Conservation (phyloP, 2,329 filamentous ascomycete species). For the Trichoderma pleuroti region DNA sequence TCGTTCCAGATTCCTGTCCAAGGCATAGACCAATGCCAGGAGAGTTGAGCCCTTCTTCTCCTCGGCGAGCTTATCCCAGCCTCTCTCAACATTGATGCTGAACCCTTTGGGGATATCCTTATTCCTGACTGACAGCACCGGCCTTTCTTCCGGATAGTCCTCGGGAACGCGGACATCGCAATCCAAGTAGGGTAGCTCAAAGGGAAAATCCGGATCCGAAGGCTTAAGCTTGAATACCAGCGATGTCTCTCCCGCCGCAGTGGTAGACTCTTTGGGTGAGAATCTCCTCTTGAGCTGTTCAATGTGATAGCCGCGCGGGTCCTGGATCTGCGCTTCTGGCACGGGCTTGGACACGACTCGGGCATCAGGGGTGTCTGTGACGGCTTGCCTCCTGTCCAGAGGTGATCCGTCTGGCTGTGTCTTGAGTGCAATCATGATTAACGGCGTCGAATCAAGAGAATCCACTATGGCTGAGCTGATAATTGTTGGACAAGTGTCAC, state of each 20-base stretch:
- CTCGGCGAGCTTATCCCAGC: conserved; percentile 63
- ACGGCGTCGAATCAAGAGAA: neutral
- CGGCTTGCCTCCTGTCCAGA: conserved; percentile 43
- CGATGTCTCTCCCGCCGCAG: conserved; percentile 49
- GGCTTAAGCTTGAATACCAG: conserved; percentile 64
- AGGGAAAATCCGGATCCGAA: conserved; percentile 81
- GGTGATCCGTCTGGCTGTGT: conserved; percentile 29
- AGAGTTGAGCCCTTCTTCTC: conserved; percentile 56
- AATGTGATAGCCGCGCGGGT: conserved; percentile 72
- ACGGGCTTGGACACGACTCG: conserved; percentile 63
- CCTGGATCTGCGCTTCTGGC: conserved; percentile 58
- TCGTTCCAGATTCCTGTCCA: conserved; percentile 69
- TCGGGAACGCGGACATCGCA: conserved; percentile 65
- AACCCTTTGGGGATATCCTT: conserved; percentile 67
- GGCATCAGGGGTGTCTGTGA: conserved; percentile 41
- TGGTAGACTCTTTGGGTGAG: conserved; percentile 43
- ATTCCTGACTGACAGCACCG: conserved; percentile 63
- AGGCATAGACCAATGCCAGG: conserved; percentile 61
- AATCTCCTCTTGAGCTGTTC: conserved; percentile 69
- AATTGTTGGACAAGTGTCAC: neutral
- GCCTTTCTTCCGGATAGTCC: conserved; percentile 56
- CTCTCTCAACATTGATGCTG: conserved; percentile 71
- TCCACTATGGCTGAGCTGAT: neutral
- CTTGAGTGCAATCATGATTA: conserved; percentile 39
- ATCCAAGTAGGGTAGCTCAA: conserved; percentile 65